phyloP scores from a whole-genome alignment of 352 stramenopile species.

The Phytopythium ostracodes region DNA sequence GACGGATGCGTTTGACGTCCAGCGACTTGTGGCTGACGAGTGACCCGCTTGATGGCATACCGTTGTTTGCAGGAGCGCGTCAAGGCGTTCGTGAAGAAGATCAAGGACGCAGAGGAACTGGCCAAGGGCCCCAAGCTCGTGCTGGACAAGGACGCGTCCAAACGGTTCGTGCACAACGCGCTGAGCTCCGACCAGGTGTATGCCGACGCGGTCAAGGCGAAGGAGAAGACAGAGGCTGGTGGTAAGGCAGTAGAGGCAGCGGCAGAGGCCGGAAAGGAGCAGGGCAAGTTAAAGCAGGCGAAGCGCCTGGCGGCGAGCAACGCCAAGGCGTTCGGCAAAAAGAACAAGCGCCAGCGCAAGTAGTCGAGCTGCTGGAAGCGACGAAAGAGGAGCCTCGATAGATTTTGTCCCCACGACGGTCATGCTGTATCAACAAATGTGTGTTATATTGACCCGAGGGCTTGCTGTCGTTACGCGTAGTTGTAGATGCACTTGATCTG shows the following conservation, averaged over 20 bases:
- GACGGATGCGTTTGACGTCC: background rate
- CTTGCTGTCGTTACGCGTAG: slow-evolving; percentile 51
- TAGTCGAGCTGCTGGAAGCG: slow-evolving; percentile 3
- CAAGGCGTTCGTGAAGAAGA: slow-evolving; percentile 87
- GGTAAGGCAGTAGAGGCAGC: slow-evolving; percentile 12
- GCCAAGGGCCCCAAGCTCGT: slow-evolving; percentile 68
- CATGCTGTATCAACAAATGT: slow-evolving; percentile 3
- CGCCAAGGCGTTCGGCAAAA: slow-evolving; percentile 34
- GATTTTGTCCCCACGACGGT: background rate
- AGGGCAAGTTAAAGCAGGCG: slow-evolving; percentile 22
- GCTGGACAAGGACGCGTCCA: slow-evolving; percentile 77
- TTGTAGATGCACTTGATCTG: slow-evolving; percentile 92
- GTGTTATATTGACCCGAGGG: background rate
- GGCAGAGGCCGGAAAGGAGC: slow-evolving; percentile 27
- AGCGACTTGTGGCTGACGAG: background rate
- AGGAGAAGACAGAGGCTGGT: slow-evolving; percentile 13
- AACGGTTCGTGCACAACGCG: slow-evolving; percentile 81
- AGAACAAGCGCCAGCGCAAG: slow-evolving; percentile 53
- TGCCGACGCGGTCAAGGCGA: slow-evolving; percentile 55
- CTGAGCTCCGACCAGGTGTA: slow-evolving; percentile 86
- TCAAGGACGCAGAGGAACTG: slow-evolving; percentile 85
- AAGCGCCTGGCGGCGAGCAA: slow-evolving; percentile 1
- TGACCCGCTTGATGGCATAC: background rate
- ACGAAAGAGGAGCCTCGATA: background rate
- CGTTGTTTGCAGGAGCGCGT: slow-evolving; percentile 58